Evolutionary conservation across 441 rosid genomes (phyloP).

Genomic region (Syzygium syzygioides): DNA sequence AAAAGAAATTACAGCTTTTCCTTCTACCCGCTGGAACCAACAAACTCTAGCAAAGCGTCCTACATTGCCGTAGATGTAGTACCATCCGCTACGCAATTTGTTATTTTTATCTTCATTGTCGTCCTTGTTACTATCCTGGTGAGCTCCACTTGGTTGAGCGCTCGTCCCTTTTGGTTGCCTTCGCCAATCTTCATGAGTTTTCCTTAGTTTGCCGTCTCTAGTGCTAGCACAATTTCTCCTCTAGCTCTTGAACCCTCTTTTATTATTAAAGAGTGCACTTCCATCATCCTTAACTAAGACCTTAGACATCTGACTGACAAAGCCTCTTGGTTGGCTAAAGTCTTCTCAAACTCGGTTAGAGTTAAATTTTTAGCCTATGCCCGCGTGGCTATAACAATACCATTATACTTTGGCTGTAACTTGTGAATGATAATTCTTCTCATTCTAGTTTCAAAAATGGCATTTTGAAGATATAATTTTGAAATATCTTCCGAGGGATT

Average conservation of each 20-base stretch:
- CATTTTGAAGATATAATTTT: neutral
- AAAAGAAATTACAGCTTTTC: neutral
- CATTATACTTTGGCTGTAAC: neutral
- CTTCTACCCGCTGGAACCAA: neutral
- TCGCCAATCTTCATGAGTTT: neutral
- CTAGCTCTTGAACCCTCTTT: neutral
- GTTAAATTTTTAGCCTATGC: neutral
- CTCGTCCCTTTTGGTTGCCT: neutral
- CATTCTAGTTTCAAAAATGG: neutral
- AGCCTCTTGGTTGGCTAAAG: neutral
- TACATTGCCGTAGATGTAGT: neutral
- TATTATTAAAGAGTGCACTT: neutral
- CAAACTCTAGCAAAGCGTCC: neutral
- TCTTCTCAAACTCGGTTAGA: neutral
- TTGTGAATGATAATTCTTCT: neutral
- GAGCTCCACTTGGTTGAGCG: neutral
- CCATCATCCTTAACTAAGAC: neutral
- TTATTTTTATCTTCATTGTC: neutral
- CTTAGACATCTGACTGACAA: neutral
- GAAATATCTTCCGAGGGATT: neutral
- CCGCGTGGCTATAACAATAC: rapidly evolving
- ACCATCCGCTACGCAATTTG: neutral
- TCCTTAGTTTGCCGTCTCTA: neutral
- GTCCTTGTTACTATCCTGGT: neutral
- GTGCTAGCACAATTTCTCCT: neutral